A percentile compares a stretch with the other conserved stretches of the same genome.
phyloP scores from a whole-genome alignment of 2,329 filamentous ascomycete genomes.

The Gremmenia infestans region DNA sequence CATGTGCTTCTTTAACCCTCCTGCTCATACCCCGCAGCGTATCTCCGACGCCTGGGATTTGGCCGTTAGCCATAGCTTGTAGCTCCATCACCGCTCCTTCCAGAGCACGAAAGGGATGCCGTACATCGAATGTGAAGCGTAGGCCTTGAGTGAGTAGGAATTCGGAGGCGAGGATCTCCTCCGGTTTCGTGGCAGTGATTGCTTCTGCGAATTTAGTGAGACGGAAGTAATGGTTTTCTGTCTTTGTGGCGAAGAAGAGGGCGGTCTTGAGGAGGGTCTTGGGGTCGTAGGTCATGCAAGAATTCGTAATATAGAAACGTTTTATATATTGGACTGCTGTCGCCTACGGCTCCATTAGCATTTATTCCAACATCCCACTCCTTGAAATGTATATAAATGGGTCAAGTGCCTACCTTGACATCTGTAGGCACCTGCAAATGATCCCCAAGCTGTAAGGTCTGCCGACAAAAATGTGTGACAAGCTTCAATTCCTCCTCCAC shows the following conservation, averaged over 20 bases:
- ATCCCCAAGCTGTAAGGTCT: constrained; percentile 52
- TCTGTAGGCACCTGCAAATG: constrained; percentile 56
- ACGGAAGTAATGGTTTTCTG: constrained; percentile 67
- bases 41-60: constrained; percentile 13
- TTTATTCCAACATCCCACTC: neutral
- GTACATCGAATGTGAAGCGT: constrained; percentile 88
- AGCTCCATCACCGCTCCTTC: constrained; percentile 86
- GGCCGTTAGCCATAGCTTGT: constrained; percentile 54
- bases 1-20: constrained; percentile 58
- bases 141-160: constrained; percentile 90
- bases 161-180: constrained; percentile 84
- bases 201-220: constrained; percentile 62
- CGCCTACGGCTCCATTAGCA: constrained; percentile 19
- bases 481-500: constrained; percentile 78
- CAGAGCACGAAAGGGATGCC: constrained; percentile 82
- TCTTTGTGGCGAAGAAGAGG: constrained; percentile 90
- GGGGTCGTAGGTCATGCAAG: constrained; percentile 92
- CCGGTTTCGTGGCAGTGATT: constrained; percentile 65
- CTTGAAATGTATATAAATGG: neutral
- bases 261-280: constrained; percentile 84
- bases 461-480: constrained; percentile 71
- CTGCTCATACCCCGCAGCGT: constrained; percentile 29
- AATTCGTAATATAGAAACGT: constrained; percentile 94
- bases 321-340: constrained; percentile 61
- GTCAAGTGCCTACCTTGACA: constrained; percentile 46